Conservation (phyloP, 192 early-diverging fungal genomes). For the Linnemannia schmuckeri region DNA sequence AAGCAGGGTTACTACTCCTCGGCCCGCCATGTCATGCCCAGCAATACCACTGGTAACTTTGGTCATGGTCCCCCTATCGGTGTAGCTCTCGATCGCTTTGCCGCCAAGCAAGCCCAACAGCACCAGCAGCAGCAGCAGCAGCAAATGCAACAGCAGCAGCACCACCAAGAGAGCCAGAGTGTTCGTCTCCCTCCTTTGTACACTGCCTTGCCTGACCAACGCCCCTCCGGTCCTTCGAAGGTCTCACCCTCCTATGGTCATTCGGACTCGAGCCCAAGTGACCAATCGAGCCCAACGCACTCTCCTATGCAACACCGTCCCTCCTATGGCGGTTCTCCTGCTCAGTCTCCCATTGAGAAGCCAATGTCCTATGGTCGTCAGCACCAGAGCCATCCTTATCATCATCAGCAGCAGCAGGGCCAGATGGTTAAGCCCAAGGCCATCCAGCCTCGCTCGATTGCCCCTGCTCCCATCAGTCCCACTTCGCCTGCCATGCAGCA, state of each 20-base stretch:
- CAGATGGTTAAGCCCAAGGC: conserved; percentile 32
- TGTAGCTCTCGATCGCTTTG: conserved; percentile 41
- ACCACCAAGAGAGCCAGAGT: conserved; percentile 17
- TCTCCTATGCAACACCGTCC: conserved; percentile 14
- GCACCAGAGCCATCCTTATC: conserved; percentile 17
- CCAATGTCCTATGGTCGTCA: conserved; percentile 21
- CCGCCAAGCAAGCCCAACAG: conserved; percentile 23
- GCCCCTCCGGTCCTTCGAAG: conserved; percentile 11
- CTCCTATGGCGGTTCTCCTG: conserved; percentile 20
- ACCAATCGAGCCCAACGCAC: conserved; percentile 25
- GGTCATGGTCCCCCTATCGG: conserved; percentile 50
- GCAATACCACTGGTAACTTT: conserved; percentile 54
- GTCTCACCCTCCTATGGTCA: conserved; percentile 19
- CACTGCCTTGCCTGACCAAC: conserved; percentile 41
- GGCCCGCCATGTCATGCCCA: conserved; percentile 46
- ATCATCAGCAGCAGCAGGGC: neutral
- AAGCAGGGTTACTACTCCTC: conserved; percentile 48
- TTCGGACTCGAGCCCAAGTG: conserved; percentile 23
- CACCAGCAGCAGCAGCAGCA: conserved; percentile 26
- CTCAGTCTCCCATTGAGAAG: conserved; percentile 31
- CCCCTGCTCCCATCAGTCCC: conserved; percentile 36
- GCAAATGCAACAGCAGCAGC: conserved; percentile 47
- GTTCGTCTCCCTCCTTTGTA: conserved; percentile 42
- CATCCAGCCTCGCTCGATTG: conserved; percentile 51
- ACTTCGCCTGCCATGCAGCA: conserved; percentile 29